Evolutionary conservation across 2,329 filamentous ascomycete genomes (phyloP), one percentile per base, ranked within the genome.

Genomic region (Amesomyces nigricolor): DNA sequence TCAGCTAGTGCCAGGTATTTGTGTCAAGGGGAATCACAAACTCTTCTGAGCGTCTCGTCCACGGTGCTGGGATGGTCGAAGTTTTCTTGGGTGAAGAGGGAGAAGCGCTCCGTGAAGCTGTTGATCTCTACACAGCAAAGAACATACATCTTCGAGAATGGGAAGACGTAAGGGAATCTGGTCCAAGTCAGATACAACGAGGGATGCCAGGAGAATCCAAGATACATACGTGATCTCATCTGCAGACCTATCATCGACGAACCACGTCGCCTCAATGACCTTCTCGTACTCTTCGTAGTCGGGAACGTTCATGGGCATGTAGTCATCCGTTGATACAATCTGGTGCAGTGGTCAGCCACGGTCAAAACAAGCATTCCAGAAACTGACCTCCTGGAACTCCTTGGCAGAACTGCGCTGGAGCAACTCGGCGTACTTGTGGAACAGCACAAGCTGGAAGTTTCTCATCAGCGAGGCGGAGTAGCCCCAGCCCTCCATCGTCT

Each of bases 261-360:
- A 97, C 92, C 92, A 99, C 73, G 88, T 95, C 58, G 97, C 91
- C 59, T 91, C 94, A 61, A 96, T 83, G 37, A 99, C 92, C 66
- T 96, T 96, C 65, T 95, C 89, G 67, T 95, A 97, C 66, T 97
- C 91, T 64, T 96, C 91, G 14, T 80, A 73, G 17, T 87, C 91
- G 65, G 91, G 89, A 69, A 97, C 95, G 1, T 90, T 89, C 94
- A 99, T 97, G 2, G 94, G 95, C 92, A 99, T 99, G 72, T 99
- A 99, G 71, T 99, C 94, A 69, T 99, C 94, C 0, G 90, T 96
- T n/a, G 89, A 85, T 14, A 86, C 82, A 64, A 86, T 86, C 79
- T 83, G 49, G 29, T 29, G 52, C 67, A 38, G 64, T 54, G 47
- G 37, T 52, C 16, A 53, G 42, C 29, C 16, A 53, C n/a, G 48